Percentiles rank a stretch among this genome's conserved stretches.
These are phyloP conservation scores for Cyberlindnera mycetangii DNA, from an alignment of 805 yeast species.

Conservation along the genomic window DNA sequence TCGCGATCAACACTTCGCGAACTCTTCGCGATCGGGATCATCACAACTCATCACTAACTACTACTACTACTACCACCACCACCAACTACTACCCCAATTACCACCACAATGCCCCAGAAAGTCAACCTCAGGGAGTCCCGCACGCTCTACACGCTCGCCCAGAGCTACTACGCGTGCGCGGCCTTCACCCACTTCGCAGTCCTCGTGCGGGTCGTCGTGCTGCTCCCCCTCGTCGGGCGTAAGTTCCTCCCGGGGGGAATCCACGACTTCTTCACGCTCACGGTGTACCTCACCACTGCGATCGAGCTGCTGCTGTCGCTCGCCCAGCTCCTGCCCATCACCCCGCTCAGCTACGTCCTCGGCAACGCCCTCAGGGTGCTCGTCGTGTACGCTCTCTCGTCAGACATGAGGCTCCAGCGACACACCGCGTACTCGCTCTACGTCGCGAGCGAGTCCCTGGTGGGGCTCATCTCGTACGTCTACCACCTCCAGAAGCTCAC, in stretches of 20 bases:
- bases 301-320: conserved; percentile 13
- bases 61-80: not conserved
- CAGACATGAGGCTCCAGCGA: conserved; percentile 12
- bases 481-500: conserved; percentile 20
- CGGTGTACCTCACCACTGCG: not conserved
- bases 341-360: conserved; percentile 4
- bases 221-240: conserved; percentile 64
- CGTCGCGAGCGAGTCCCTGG: conserved; percentile 8
- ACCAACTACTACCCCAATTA: not conserved
- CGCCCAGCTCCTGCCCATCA: conserved; percentile 13
- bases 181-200: conserved; percentile 28
- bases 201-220: conserved; percentile 43
- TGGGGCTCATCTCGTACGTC: conserved; percentile 14
- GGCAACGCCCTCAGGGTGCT: conserved; percentile 9
- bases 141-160: conserved; percentile 8
- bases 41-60: too few species aligned
- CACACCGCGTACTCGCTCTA: conserved; percentile 17
- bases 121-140: conserved; percentile 19
- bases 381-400: conserved; percentile 2
- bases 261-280: conserved; percentile 50
- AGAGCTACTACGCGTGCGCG: conserved; percentile 7
- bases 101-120: conserved; percentile 16
- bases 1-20: too few species aligned
- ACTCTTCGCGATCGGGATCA: too few species aligned
- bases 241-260: conserved; percentile 68